Percentiles rank a stretch among this genome's conserved stretches.
These are phyloP conservation scores for Erodium maritimum DNA, from an alignment of 345 rosid species.

Conservation along the genomic window DNA sequence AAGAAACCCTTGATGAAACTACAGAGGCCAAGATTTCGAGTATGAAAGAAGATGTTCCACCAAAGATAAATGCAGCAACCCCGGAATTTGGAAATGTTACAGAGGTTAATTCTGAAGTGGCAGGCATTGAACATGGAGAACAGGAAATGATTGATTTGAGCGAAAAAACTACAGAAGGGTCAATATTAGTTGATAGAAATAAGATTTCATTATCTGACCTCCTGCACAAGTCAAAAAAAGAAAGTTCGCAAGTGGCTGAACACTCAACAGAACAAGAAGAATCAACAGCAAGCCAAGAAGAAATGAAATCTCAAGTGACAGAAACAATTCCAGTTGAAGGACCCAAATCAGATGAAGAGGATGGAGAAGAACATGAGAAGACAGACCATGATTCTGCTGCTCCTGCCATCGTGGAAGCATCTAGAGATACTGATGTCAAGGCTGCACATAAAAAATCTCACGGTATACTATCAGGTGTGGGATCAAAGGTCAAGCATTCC, in stretches of 20 bases:
- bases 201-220: conserved; percentile 32
- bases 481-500: conserved; percentile 83
- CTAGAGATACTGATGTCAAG: conserved; percentile 39
- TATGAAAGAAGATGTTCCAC: conserved; percentile 13
- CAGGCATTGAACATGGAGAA: conserved; percentile 15
- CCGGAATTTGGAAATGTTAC: conserved; percentile 10
- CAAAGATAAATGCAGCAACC: conserved; percentile 16
- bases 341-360: conserved; percentile 32
- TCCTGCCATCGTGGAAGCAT: conserved; percentile 47
- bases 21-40: conserved; percentile 9
- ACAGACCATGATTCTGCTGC: conserved; percentile 35
- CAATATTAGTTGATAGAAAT: conserved; percentile 19
- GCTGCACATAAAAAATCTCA: conserved; percentile 60
- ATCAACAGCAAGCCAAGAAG: conserved; percentile 13
- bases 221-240: conserved; percentile 27
- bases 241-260: conserved; percentile 10
- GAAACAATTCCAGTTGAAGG: conserved; percentile 19
- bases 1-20: conserved; percentile 13
- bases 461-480: conserved; percentile 62
- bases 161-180: conserved; percentile 14
- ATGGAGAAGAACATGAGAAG: conserved; percentile 33
- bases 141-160: conserved; percentile 9
- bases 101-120: conserved; percentile 13
- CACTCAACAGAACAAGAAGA: conserved; percentile 17
- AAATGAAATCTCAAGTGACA: conserved; percentile 12